These are phyloP conservation scores for Zygoascus meyerae DNA, from an alignment of 1,139 yeast genomes.

Conservation along the genomic window DNA sequence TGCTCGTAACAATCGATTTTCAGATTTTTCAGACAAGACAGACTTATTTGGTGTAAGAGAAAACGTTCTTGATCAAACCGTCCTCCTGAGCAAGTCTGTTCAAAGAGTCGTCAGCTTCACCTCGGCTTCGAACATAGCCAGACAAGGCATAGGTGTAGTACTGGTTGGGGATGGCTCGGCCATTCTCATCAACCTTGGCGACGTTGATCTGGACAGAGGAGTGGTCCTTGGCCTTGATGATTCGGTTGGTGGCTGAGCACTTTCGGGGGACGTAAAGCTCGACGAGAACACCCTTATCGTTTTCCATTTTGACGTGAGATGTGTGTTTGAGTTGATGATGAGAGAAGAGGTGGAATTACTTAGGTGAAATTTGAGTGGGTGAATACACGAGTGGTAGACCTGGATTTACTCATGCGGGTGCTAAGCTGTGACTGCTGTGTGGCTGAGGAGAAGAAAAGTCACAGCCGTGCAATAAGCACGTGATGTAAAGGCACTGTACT, in stretches of 20 bases:
- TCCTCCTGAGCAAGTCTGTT: constrained; percentile 99
- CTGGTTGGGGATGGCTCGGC: constrained; percentile 89
- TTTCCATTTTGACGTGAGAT: constrained; percentile 67
- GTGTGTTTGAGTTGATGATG: background rate
- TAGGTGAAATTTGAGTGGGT: constrained; percentile 5
- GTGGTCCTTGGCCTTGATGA: constrained; percentile 99
- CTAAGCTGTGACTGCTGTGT: constrained; percentile 4
- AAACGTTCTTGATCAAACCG: constrained; percentile 97
- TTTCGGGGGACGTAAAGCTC: constrained; percentile 99
- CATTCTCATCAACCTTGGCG: constrained; percentile 88
- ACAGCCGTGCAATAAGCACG: too few species aligned
- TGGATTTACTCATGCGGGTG: background rate
- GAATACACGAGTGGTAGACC: background rate
- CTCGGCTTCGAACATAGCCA: constrained; percentile 88
- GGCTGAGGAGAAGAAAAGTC: background rate
- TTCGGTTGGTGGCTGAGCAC: constrained; percentile 99
- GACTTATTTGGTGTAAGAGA: constrained; percentile 96
- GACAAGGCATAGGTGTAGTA: constrained; percentile 93
- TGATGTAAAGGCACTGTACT: too few species aligned
- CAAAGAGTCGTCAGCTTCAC: constrained; percentile 97
- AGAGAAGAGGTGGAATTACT: background rate
- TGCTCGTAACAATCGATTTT: constrained; percentile 10
- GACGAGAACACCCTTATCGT: constrained; percentile 99
- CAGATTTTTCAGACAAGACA: background rate
- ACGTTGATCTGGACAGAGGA: constrained; percentile 94